Percentiles rank a stretch among this genome's conserved stretches.
phyloP scores from a whole-genome alignment of 208 protist genomes.

The Leishmania martiniquensis region DNA sequence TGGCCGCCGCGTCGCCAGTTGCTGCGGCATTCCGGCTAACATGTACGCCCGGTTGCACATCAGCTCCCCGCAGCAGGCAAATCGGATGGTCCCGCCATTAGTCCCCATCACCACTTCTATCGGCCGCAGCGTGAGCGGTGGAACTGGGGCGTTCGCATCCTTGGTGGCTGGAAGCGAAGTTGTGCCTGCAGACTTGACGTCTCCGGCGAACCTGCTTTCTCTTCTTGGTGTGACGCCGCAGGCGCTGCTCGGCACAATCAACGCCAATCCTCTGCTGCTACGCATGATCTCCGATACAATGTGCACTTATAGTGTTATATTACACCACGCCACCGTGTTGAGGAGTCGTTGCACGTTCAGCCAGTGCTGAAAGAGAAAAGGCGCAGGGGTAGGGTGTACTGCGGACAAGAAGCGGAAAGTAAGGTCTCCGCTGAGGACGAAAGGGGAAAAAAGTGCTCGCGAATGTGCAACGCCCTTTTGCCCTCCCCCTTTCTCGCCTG shows the following conservation, averaged over 20 bases:
- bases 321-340: constrained; percentile 21
- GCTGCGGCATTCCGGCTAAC: constrained; percentile 68
- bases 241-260: constrained; percentile 49
- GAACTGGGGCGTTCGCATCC: constrained; percentile 26
- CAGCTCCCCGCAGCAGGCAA: constrained; percentile 72
- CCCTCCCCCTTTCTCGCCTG: not conserved
- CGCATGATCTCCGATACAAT: constrained; percentile 92
- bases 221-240: constrained; percentile 60
- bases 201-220: constrained; percentile 47
- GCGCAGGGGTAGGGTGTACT: no score
- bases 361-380: no score
- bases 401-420: not conserved
- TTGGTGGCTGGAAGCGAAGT: constrained; percentile 33
- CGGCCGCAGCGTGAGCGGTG: constrained; percentile 40
- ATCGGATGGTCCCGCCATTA: constrained; percentile 76
- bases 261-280: constrained; percentile 67
- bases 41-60: constrained; percentile 86
- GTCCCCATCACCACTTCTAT: constrained; percentile 50
- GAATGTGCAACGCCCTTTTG: not conserved
- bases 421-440: not conserved
- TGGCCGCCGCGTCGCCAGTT: constrained; percentile 75
- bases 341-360: not conserved
- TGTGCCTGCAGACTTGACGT: constrained; percentile 40
- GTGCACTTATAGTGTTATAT: constrained; percentile 92
- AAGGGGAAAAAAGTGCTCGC: not conserved